Conservation (phyloP, 805 yeast species). For the Ogataea nakhonphanomensis region DNA sequence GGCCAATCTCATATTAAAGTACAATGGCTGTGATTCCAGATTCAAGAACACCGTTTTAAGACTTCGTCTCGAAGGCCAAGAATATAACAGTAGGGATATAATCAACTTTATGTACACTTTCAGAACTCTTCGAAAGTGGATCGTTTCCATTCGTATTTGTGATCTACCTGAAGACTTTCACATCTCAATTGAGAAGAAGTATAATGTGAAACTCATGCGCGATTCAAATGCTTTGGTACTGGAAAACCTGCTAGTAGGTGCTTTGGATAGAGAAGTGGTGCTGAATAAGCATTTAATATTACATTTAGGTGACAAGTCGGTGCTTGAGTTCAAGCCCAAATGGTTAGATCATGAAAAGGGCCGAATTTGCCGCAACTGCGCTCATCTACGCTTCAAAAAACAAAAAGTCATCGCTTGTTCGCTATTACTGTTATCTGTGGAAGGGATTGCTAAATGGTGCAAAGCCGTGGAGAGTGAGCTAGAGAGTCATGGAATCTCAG, state of each 20-base stretch:
- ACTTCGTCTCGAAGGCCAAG: slow-evolving; percentile 31
- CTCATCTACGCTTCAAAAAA: slow-evolving; percentile 33
- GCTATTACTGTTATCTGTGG: slow-evolving; percentile 34
- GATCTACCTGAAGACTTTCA: neutral
- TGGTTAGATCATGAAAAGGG: slow-evolving; percentile 43
- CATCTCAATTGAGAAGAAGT: neutral
- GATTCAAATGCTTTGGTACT: slow-evolving; percentile 28
- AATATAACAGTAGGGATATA: slow-evolving; percentile 39
- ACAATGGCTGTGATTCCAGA: slow-evolving; percentile 34
- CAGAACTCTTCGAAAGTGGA: slow-evolving; percentile 11
- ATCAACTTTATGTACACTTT: slow-evolving; percentile 35
- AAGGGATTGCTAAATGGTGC: slow-evolving; percentile 36
- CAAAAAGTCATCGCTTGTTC: slow-evolving; percentile 38
- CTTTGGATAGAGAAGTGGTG: slow-evolving; percentile 4
- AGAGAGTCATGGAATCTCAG: neutral
- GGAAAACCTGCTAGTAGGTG: slow-evolving; percentile 22
- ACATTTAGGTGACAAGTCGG: slow-evolving; percentile 10
- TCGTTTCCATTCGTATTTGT: slow-evolving; percentile 19
- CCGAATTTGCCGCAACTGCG: slow-evolving; percentile 45
- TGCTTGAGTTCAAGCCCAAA: slow-evolving; percentile 50
- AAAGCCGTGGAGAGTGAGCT: slow-evolving; percentile 22
- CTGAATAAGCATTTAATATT: slow-evolving; percentile 29
- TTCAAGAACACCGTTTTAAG: slow-evolving; percentile 39
- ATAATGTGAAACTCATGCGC: neutral
- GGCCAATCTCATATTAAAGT: slow-evolving; percentile 46